phyloP scores from a whole-genome alignment of 768 basidiomycete species.

The Lactarius vividus region DNA sequence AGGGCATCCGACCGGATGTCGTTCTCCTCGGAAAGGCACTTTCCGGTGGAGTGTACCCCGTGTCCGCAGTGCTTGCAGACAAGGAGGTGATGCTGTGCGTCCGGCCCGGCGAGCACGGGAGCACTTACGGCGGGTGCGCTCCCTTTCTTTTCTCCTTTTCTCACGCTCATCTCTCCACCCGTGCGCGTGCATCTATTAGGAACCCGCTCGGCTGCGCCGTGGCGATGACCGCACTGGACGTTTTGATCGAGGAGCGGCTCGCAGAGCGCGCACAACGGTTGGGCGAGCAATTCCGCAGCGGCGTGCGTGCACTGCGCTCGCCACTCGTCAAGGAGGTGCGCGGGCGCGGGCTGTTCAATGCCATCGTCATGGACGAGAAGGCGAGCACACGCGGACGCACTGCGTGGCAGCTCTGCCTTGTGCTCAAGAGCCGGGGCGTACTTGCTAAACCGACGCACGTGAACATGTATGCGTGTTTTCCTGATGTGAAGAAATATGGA shows the following conservation, averaged over 20 bases:
- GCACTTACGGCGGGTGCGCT: slow-evolving; percentile 89
- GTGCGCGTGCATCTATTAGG: slow-evolving; percentile 36
- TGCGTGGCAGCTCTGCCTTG: slow-evolving; percentile 94
- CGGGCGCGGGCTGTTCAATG: slow-evolving; percentile 87
- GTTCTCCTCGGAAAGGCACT: slow-evolving; percentile 94
- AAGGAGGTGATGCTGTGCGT: slow-evolving; percentile 94
- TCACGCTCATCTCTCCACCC: slow-evolving; percentile 4
- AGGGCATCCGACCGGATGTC: slow-evolving; percentile 85
- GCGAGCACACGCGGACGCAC: slow-evolving; percentile 73
- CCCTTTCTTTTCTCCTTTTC: not conserved
- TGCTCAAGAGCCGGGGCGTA: slow-evolving; percentile 88
- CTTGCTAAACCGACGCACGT: slow-evolving; percentile 96
- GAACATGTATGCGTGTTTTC: slow-evolving; percentile 67
- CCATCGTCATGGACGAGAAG: slow-evolving; percentile 86
- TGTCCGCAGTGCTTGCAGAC: slow-evolving; percentile 91
- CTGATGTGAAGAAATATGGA: not conserved
- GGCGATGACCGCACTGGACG: slow-evolving; percentile 85
- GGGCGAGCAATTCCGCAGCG: slow-evolving; percentile 76
- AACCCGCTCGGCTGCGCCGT: slow-evolving; percentile 98
- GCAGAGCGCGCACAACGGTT: slow-evolving; percentile 72
- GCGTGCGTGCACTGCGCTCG: slow-evolving; percentile 55
- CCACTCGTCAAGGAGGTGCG: slow-evolving; percentile 78
- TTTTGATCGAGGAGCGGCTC: slow-evolving; percentile 86
- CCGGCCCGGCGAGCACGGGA: slow-evolving; percentile 92
- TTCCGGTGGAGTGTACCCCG: slow-evolving; percentile 96